These are phyloP conservation scores for Geotrichum australiense DNA, from an alignment of 1,139 yeast genomes.

Conservation along the genomic window DNA sequence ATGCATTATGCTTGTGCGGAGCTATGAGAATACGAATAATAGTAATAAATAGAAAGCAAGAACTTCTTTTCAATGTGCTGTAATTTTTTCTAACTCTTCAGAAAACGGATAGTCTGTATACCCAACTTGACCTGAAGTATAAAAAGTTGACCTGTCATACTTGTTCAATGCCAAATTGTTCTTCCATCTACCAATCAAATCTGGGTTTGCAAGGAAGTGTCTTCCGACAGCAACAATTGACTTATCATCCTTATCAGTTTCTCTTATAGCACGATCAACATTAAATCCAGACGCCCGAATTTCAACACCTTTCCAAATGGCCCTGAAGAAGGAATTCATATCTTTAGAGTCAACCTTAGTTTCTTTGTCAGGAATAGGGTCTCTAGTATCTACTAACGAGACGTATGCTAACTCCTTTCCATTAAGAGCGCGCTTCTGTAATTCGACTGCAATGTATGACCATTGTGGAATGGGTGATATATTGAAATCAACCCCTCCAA, in stretches of 20 bases:
- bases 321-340: constrained; percentile 18
- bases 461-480: constrained; percentile 29
- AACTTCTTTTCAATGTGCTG: no score
- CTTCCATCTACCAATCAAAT: constrained; percentile 38
- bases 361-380: no score
- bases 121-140: constrained; percentile 25
- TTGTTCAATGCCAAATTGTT: constrained; percentile 31
- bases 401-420: constrained; percentile 41
- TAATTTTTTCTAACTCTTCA: constrained; percentile 5
- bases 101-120: constrained; percentile 19
- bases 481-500: constrained; percentile 33
- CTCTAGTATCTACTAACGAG: constrained; percentile 51
- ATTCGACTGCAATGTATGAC: constrained; percentile 29
- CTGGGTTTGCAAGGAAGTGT: constrained; percentile 45
- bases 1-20: no score
- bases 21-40: no score
- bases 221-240: constrained; percentile 44
- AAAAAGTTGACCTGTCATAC: constrained; percentile 38
- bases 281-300: constrained; percentile 39
- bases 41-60: no score
- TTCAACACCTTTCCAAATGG: constrained; percentile 37
- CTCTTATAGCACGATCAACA: constrained; percentile 25
- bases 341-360: no score
- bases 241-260: constrained; percentile 33
- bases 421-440: constrained; percentile 28